phyloP scores from a whole-genome alignment of 257 asterid genomes.

The Buddleja alternifolia region DNA sequence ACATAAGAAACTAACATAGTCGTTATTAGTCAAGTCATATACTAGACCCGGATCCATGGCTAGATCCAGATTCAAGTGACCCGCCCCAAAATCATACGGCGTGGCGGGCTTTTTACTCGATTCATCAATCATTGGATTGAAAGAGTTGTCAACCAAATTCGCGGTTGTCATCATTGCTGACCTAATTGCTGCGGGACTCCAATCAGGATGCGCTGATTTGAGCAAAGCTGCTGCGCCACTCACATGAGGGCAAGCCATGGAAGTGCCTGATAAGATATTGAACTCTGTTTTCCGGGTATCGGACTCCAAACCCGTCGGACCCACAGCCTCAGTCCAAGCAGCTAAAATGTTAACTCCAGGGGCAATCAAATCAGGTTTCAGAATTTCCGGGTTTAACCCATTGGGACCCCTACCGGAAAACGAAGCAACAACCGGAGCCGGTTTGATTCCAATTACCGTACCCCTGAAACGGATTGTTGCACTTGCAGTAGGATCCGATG shows the following conservation, averaged over 20 bases:
- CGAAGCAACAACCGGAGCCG: conserved; percentile 91
- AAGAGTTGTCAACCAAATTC: conserved; percentile 42
- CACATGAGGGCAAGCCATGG: conserved; percentile 93
- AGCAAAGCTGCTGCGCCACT: conserved; percentile 93
- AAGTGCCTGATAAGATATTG: conserved; percentile 82
- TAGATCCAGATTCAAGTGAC: conserved; percentile 66
- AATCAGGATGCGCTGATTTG: conserved; percentile 86
- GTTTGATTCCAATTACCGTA: conserved; percentile 68
- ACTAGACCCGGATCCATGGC: conserved; percentile 89
- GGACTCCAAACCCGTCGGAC: conserved; percentile 72
- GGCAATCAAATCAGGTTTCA: conserved; percentile 80
- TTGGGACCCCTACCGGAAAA: conserved; percentile 85
- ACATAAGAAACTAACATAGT: conserved; percentile 72
- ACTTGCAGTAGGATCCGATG: conserved; percentile 35
- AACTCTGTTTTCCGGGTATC: conserved; percentile 72
- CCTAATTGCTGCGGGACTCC: conserved; percentile 88
- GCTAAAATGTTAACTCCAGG: conserved; percentile 90
- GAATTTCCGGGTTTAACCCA: conserved; percentile 69
- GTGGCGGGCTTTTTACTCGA: conserved; percentile 64
- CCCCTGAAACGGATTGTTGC: conserved; percentile 70
- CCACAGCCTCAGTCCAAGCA: conserved; percentile 85
- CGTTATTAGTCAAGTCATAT: conserved; percentile 61
- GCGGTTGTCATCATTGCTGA: conserved; percentile 95
- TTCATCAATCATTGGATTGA: conserved; percentile 59
- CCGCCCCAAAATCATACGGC: conserved; percentile 81